Base-by-base conservation (phyloP, 306 rosid genomes). In the Pueraria montana region DNA sequence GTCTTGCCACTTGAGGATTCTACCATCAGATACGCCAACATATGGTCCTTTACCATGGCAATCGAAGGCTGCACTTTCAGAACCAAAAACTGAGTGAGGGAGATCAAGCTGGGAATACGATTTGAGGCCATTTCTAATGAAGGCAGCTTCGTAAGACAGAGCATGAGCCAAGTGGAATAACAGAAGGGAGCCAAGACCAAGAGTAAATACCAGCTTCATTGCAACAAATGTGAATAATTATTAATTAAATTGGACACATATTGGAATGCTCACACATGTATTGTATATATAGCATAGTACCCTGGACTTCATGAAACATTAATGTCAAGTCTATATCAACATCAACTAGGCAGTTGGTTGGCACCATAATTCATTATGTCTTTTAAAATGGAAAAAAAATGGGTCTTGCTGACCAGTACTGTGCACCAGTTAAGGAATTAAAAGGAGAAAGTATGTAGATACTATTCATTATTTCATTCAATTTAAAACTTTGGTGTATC, bases 21-120 rank as follows among this genome's bases (percentile, higher is more conserved):
- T 86, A 1, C 95, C 95, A 56, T 89, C 93, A 11, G 89, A 85
- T 6, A 89, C 93, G 0, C 92, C 80, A 0, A 79, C 89, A 16
- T 89, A 91, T 0, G 95, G 95, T 5, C 93, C 95, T 36, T 63
- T 61, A 5, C 92, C 93, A 70, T 67, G 86, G 89, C 93, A 89
- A 56, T 89, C 95, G 17, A 91, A 91, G 18, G 88, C 93, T 11
- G 80, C 46, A 79, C 93, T 87, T 63, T 91, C 95, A 0, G 93
- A 90, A 48, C 93, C 94, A 14, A 76, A 43, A 1, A 80, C 92
- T 9, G 71, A 40, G 0, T 62, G 58, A 0, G 90, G 83, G 9
- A 89, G 89, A 58, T 58, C 74, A 2, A 90, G 11, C 12, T 84
- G 56, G 34, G 40, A 9, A 66, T 80, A 83, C 11, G 64, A 76